A percentile compares a stretch with the other conserved stretches of the same genome.
These are phyloP conservation scores for Fusarium sp. DNA, from an alignment of 2,329 filamentous ascomycete species.

Conservation along the genomic window DNA sequence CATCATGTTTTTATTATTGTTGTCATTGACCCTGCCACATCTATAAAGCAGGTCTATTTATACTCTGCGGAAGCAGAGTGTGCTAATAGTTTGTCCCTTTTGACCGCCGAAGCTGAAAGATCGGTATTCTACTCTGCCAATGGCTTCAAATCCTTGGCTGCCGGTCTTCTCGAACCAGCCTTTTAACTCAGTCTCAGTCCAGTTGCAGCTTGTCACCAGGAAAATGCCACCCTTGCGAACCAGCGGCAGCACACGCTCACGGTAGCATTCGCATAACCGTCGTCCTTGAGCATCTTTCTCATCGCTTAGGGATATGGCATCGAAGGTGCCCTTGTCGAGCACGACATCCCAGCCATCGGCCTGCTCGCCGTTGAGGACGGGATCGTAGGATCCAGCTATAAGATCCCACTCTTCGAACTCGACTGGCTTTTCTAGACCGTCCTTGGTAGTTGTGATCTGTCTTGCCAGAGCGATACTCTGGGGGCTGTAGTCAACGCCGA, in stretches of 20 bases:
- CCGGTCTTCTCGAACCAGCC: conserved; percentile 75
- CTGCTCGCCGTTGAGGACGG: conserved; percentile 52
- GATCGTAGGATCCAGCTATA: conserved; percentile 58
- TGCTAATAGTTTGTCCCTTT: conserved; percentile 90
- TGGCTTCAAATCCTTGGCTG: conserved; percentile 66
- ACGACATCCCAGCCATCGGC: conserved; percentile 83
- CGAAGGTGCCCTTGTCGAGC: conserved; percentile 98
- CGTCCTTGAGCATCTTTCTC: conserved; percentile 66
- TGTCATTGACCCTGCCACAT: background rate
- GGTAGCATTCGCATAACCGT: conserved; percentile 81
- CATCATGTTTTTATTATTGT: conserved; percentile 14
- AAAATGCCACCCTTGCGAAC: conserved; percentile 80
- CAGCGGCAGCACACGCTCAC: conserved; percentile 74
- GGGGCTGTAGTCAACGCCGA: conserved; percentile 90
- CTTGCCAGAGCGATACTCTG: conserved; percentile 80
- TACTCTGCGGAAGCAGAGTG: conserved; percentile 79
- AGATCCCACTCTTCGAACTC: conserved; percentile 73
- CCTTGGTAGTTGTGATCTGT: conserved; percentile 64
- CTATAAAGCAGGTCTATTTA: conserved; percentile 10
- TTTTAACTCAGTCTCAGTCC: conserved; percentile 89
- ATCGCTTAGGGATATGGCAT: conserved; percentile 85
- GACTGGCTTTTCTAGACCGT: conserved; percentile 48
- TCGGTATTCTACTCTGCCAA: conserved; percentile 81
- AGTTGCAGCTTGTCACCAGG: conserved; percentile 96
- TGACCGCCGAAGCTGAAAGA: conserved; percentile 90